A percentile compares a stretch with the other conserved stretches of the same genome.
phyloP scores from a whole-genome alignment of 371 early-diverging fungal genomes.

The Haplosporangium sp. region DNA sequence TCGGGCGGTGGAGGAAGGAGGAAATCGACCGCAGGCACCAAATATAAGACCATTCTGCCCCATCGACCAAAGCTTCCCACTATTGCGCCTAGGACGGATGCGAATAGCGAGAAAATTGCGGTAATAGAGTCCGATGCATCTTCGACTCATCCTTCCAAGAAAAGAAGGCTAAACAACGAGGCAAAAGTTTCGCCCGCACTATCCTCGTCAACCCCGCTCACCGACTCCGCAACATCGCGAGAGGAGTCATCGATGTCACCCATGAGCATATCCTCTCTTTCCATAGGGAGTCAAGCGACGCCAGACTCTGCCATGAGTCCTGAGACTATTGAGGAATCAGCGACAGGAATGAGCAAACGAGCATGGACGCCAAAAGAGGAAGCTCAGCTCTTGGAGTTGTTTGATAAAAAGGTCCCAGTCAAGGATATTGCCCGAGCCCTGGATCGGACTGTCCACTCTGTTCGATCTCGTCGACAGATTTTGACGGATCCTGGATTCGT shows the following conservation, averaged over 20 bases:
- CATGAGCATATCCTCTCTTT: conserved; percentile 11
- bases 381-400: conserved; percentile 20
- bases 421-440: conserved; percentile 38
- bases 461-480: conserved; percentile 49
- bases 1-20: conserved; percentile 5
- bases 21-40: neutral
- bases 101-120: too few species aligned
- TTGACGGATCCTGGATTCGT: conserved; percentile 49
- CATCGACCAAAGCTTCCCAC: conserved; percentile 13
- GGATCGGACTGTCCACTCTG: conserved; percentile 37
- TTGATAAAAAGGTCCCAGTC: conserved; percentile 28
- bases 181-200: neutral
- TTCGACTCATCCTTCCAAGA: conserved; percentile 13
- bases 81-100: conserved; percentile 7
- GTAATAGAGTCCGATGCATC: neutral
- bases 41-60: conserved; percentile 16
- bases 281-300: neutral
- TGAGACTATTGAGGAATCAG: conserved; percentile 1
- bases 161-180: conserved; percentile 14
- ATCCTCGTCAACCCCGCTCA: too few species aligned
- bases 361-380: conserved; percentile 42
- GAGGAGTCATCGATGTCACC: conserved; percentile 25
- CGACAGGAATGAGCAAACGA: conserved; percentile 22
- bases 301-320: neutral
- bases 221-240: neutral